These are phyloP conservation scores for Helianthus annuus DNA, from an alignment of 129 eudicot genomes.

Conservation along the genomic window HanXRQr2.0-SUNRISE NC_035447.2:28563141-28563640, in stretches of 20 bases:
- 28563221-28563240: constrained; percentile 23
- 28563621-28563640: neutral
- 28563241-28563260: constrained; percentile 84
- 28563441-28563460: neutral
- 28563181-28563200: neutral
- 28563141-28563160: constrained; percentile 96
- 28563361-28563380: neutral
- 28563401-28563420: neutral
- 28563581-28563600: neutral
- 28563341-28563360: constrained; percentile 77
- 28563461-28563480: neutral
- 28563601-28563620: neutral
- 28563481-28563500: neutral
- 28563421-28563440: neutral
- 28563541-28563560: neutral
- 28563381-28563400: neutral
- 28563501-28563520: neutral
- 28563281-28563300: constrained; percentile 92
- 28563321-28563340: constrained; percentile 95
- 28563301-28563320: constrained; percentile 96
- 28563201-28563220: neutral
- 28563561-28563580: neutral
- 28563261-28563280: constrained; percentile 97
- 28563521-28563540: neutral
- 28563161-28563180: neutral